Percentiles rank a stretch among this genome's conserved stretches.
Evolutionary conservation across 768 basidiomycete genomes (phyloP).

Genomic region (Boletus pseudo-olivaceus): DNA sequence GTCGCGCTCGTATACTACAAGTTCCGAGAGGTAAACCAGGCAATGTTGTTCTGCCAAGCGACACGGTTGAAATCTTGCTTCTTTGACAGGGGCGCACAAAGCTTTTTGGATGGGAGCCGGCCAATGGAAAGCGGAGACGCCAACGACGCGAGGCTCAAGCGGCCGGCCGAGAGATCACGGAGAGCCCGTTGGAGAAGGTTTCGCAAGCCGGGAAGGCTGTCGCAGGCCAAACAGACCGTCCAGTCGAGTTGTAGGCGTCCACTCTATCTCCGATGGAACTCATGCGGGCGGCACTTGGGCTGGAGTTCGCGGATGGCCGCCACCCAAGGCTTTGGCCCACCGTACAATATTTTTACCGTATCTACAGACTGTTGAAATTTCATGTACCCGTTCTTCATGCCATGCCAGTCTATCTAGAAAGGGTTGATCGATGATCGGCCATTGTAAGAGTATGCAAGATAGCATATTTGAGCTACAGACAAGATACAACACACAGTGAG

Average conservation of each 20-base stretch:
- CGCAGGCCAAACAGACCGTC: not conserved
- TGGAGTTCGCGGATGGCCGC: not conserved
- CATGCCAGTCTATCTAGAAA: not conserved
- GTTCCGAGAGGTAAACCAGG: constrained; percentile 45
- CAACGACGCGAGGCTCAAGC: constrained; percentile 22
- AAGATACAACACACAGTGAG: not conserved
- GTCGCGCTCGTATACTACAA: constrained; percentile 64
- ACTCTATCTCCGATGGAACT: not conserved
- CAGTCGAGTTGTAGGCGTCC: not conserved
- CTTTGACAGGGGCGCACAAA: constrained; percentile 57
- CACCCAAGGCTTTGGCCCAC: not conserved
- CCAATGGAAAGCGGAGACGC: constrained; percentile 38
- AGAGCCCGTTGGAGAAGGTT: not conserved
- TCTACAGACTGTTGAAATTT: not conserved
- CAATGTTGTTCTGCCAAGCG: too few species aligned
- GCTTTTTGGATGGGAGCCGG: constrained; percentile 55
- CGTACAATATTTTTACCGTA: not conserved
- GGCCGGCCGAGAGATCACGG: not conserved
- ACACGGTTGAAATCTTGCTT: not conserved
- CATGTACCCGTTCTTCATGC: not conserved
- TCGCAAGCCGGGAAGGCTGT: not conserved
- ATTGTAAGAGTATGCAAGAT: not conserved
- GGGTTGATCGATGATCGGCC: not conserved
- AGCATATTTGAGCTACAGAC: not conserved
- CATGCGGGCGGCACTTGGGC: not conserved